Base-by-base conservation (phyloP, 768 basidiomycete species). In the Lyophyllum shimeji region DNA sequence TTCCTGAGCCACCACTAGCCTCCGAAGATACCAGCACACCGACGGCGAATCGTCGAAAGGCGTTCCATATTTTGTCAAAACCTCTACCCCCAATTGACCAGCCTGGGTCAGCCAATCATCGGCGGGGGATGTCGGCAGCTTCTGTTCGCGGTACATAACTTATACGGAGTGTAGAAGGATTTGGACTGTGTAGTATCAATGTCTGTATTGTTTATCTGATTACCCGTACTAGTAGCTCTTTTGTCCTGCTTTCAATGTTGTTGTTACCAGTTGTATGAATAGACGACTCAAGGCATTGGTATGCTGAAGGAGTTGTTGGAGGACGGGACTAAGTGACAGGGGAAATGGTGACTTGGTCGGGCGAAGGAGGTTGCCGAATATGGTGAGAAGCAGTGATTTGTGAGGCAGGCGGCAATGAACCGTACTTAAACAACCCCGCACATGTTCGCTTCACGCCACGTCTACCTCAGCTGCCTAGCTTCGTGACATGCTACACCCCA, bases 1-100 rank as follows among this genome's bases (percentile, higher is more conserved):
- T 89, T 59, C 87, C 86, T 21, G 86, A 86, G 55, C 89, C 88
- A 52, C 86, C 85, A 52, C 58, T 65, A 45, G 66, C 70, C 34
- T 66, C 73, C 59, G 78, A 80, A 61, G 79, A 77, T 49, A 76
- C 65, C 52, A 77, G 73, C 44, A 81, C 82, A 0, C 78, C 84
- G 44, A 81, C 79, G n/a, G 75, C 79, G 57, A 80, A 76, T 54
- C 83, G 87, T 31, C 81, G 89, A 62, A 77, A 89, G 65, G 82
- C 82, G 2, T 88, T 90, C 68, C 82, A 87, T 67, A 69, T 90
- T 27, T 72, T 90, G 58, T 80, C 85, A 53, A 89, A 85, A 72
- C 77, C 78, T 42, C 64, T 72, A 43, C 74, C 75, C 23, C 70
- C 66, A 49, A 61, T 73, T 52, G 76, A 80, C 56, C 65, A 71